These are phyloP conservation scores for Magnaporthiopsis incrustans DNA, from an alignment of 2,329 filamentous ascomycete genomes.

Conservation along the genomic window DNA sequence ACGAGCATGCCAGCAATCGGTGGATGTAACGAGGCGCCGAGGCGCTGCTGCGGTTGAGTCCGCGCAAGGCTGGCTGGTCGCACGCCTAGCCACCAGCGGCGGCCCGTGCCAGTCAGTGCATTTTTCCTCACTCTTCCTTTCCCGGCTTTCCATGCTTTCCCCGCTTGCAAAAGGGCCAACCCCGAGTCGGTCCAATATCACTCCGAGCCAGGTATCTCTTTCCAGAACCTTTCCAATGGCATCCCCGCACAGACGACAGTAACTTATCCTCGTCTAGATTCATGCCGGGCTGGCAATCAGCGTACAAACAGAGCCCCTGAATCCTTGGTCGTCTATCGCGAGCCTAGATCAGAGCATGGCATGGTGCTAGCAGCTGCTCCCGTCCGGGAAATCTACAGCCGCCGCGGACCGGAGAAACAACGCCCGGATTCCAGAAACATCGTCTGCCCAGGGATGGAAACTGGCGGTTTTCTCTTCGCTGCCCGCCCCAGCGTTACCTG, in stretches of 20 bases:
- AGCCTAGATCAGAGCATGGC: background rate
- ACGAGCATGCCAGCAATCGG: background rate
- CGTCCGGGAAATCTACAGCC: too few species aligned
- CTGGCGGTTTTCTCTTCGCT: background rate
- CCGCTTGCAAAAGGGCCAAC: background rate
- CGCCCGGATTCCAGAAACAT: background rate
- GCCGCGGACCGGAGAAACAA: too few species aligned
- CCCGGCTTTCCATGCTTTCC: too few species aligned
- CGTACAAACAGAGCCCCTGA: too few species aligned
- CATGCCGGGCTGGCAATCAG: background rate
- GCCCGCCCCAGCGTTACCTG: background rate
- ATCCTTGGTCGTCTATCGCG: background rate
- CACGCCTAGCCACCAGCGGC: background rate
- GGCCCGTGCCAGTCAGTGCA: background rate
- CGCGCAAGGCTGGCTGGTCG: background rate
- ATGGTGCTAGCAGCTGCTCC: background rate
- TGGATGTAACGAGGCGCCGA: background rate
- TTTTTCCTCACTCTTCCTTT: background rate
- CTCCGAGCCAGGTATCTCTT: background rate
- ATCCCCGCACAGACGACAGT: too few species aligned
- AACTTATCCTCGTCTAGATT: background rate
- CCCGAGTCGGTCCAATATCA: background rate
- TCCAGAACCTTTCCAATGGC: background rate
- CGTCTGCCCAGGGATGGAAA: background rate
- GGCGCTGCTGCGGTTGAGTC: background rate